Evolutionary conservation across 2,329 filamentous ascomycete species (phyloP).

Genomic region (Ambrosiella xylebori): DNA sequence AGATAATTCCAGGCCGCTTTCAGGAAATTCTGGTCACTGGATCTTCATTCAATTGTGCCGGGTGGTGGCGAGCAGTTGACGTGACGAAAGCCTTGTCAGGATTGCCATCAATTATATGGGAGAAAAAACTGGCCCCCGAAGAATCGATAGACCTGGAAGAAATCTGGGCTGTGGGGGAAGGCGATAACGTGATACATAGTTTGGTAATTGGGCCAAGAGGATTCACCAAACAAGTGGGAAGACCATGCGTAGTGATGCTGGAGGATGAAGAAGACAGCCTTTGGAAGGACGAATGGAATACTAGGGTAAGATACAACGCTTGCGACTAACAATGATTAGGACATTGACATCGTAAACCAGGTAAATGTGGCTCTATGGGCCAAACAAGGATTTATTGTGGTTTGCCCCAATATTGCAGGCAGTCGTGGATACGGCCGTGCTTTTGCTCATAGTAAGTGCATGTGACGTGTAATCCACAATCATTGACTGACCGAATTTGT

Average conservation of each 20-base stretch:
- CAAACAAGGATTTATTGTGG: constrained; percentile 41
- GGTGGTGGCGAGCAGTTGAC: not conserved
- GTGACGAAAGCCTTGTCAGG: not conserved
- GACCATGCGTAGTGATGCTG: constrained; percentile 23
- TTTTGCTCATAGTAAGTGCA: constrained; percentile 18
- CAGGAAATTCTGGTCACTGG: not conserved
- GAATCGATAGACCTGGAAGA: constrained; percentile 23
- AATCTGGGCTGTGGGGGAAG: constrained; percentile 24
- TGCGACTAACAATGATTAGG: not conserved
- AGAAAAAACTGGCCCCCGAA: constrained; percentile 5
- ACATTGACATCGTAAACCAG: constrained; percentile 16
- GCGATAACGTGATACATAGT: constrained; percentile 22
- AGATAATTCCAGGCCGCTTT: not conserved
- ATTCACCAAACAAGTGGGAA: constrained; percentile 22
- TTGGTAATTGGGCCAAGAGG: constrained; percentile 24
- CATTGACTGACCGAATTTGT: not conserved
- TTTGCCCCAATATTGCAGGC: constrained; percentile 42
- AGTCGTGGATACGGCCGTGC: constrained; percentile 36
- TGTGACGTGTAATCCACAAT: not conserved
- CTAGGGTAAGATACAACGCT: constrained; percentile 18
- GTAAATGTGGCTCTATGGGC: constrained; percentile 40
- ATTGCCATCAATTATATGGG: not conserved
- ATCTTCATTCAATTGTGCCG: not conserved
- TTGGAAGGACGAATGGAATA: constrained; percentile 37
- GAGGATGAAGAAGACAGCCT: constrained; percentile 27